Evolutionary conservation across 495 filamentous ascomycete species (phyloP).

Genomic region (Xeromyces bisporus): DNA sequence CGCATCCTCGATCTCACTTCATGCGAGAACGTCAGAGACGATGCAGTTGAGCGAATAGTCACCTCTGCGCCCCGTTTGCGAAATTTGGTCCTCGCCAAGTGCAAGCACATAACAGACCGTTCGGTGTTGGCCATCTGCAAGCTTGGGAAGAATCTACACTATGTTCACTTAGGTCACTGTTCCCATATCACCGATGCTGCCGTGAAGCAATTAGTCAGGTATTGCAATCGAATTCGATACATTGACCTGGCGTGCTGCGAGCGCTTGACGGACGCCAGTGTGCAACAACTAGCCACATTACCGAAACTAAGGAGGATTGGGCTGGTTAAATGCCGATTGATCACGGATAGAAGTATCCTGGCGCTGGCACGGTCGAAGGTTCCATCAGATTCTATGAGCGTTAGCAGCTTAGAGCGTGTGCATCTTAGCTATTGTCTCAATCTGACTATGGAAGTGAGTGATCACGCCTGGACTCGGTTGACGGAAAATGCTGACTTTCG

Average conservation of each 20-base stretch:
- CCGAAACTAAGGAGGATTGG: slow-evolving; percentile 91
- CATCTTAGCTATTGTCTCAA: slow-evolving; percentile 92
- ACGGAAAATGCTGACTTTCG: slow-evolving; percentile 3
- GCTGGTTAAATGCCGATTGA: slow-evolving; percentile 78
- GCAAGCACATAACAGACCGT: slow-evolving; percentile 75
- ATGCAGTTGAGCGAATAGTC: slow-evolving; percentile 73
- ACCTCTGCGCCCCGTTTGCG: slow-evolving; percentile 71
- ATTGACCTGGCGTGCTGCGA: slow-evolving; percentile 93
- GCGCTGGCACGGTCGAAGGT: slow-evolving; percentile 52
- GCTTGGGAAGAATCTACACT: slow-evolving; percentile 90
- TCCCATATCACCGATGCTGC: slow-evolving; percentile 73
- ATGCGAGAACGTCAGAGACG: slow-evolving; percentile 66
- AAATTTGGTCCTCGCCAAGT: slow-evolving; percentile 89
- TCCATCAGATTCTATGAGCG: slow-evolving; percentile 23
- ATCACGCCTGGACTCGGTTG: neutral
- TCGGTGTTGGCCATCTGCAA: slow-evolving; percentile 73
- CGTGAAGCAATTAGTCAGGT: slow-evolving; percentile 63
- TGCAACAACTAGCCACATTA: slow-evolving; percentile 67
- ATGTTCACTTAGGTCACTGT: slow-evolving; percentile 91
- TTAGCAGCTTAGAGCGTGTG: slow-evolving; percentile 68
- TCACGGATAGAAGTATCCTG: slow-evolving; percentile 77
- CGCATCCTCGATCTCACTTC: slow-evolving; percentile 89
- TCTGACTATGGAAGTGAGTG: slow-evolving; percentile 60
- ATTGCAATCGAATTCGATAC: slow-evolving; percentile 88
- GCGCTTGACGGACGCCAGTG: slow-evolving; percentile 73